Conservation (phyloP, 768 basidiomycete genomes). For the Amanita rubescens region DNA sequence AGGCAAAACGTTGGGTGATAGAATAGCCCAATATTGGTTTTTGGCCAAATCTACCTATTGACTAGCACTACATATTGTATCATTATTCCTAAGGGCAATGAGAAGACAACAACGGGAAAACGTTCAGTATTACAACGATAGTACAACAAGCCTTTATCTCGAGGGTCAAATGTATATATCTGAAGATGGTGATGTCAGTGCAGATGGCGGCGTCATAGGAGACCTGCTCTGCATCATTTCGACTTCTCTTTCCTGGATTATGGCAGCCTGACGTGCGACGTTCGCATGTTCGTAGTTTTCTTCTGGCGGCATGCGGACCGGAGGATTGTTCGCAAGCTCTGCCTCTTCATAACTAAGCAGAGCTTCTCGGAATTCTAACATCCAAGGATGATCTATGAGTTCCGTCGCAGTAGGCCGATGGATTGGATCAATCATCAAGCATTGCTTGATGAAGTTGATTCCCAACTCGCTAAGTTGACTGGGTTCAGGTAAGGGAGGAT, state of each 20-base stretch:
- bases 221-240: conserved; percentile 47
- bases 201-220: conserved; percentile 38
- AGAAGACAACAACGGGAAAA: neutral
- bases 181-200: conserved; percentile 13
- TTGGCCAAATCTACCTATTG: conserved; percentile 20
- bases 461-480: conserved; percentile 84
- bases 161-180: neutral
- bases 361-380: conserved; percentile 72
- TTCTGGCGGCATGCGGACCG: conserved; percentile 37
- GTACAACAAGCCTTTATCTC: conserved; percentile 16
- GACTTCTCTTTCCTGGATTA: conserved; percentile 52
- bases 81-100: neutral
- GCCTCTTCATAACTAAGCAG: conserved; percentile 61
- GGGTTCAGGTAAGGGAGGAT: conserved; percentile 90
- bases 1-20: conserved; percentile 3
- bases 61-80: neutral
- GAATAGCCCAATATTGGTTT: neutral
- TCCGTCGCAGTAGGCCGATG: conserved; percentile 79
- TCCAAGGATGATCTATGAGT: conserved; percentile 86
- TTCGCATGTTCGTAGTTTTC: conserved; percentile 42
- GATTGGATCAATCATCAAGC: conserved; percentile 81
- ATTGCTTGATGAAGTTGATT: conserved; percentile 90
- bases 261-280: conserved; percentile 49
- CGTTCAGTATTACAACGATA: neutral
- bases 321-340: conserved; percentile 44